Evolutionary conservation across 1,139 yeast genomes (phyloP).

Genomic region (Geotrichum candidum): DNA sequence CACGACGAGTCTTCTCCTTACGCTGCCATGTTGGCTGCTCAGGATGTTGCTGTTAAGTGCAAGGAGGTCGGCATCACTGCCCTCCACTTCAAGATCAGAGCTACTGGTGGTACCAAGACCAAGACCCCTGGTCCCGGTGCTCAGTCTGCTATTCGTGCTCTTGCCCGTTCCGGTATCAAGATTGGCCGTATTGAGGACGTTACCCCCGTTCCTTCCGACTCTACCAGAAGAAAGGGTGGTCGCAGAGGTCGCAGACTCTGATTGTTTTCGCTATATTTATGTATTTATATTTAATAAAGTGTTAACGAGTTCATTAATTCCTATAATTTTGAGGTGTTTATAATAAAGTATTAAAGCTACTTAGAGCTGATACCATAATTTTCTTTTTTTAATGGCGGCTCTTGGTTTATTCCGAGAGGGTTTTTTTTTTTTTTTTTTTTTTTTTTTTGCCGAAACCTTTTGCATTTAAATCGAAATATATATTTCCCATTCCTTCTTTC

Average conservation of each 20-base stretch:
- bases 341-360: not conserved
- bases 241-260: slow-evolving; percentile 99
- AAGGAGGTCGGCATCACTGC: slow-evolving; percentile 99
- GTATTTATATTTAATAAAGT: not conserved
- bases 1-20: slow-evolving; percentile 99
- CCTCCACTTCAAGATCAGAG: slow-evolving; percentile 99
- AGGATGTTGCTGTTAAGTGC: slow-evolving; percentile 98
- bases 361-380: not conserved
- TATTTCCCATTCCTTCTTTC: not conserved
- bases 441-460: not conserved
- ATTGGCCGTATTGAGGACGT: slow-evolving; percentile 99
- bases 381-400: not conserved
- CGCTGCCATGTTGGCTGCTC: slow-evolving; percentile 99
- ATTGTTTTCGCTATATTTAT: slow-evolving; percentile 29
- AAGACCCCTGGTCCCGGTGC: slow-evolving; percentile 99
- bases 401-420: not conserved
- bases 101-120: slow-evolving; percentile 99
- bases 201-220: slow-evolving; percentile 99
- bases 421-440: not conserved
- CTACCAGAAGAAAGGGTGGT: slow-evolving; percentile 99
- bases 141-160: slow-evolving; percentile 99
- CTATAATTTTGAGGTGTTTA: slow-evolving; percentile 2
- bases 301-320: slow-evolving; percentile 2
- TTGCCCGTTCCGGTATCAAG: slow-evolving; percentile 99
- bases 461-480: not conserved